Evolutionary conservation across 208 protist genomes (phyloP).

Genomic region (Acanthamoeba sp.): DNA sequence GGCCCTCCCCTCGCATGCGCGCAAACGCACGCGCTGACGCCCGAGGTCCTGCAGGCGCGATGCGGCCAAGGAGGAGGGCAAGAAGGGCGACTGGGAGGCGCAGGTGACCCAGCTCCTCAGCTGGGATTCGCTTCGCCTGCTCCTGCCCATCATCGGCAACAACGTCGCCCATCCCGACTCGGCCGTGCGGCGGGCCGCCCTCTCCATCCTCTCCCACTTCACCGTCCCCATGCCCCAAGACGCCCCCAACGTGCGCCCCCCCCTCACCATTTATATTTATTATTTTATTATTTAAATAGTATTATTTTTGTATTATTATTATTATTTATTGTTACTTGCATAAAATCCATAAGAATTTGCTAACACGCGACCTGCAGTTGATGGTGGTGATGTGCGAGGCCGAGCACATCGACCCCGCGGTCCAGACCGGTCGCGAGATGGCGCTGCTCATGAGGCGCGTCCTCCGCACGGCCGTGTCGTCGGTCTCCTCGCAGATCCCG

Average conservation of each 20-base stretch:
- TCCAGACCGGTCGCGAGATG: conserved; percentile 50
- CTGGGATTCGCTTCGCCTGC: conserved; percentile 27
- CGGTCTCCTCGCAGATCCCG: conserved; percentile 5
- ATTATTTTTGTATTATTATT: neutral
- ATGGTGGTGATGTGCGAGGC: conserved; percentile 67
- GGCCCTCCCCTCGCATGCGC: neutral
- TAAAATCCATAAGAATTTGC: too few species aligned
- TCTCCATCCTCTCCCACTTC: conserved; percentile 66
- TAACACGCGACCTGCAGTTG: neutral
- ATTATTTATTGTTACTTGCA: neutral
- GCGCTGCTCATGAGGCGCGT: conserved; percentile 42
- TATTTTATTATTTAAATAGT: neutral
- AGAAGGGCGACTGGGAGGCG: conserved; percentile 37
- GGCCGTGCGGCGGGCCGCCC: neutral
- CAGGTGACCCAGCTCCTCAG: conserved; percentile 31
- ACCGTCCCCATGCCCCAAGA: conserved; percentile 49
- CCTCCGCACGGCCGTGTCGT: conserved; percentile 41
- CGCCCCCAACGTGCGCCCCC: conserved; percentile 5
- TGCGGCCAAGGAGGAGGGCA: conserved; percentile 21
- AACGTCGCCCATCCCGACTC: conserved; percentile 47
- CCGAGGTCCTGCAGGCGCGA: neutral
- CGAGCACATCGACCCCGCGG: conserved; percentile 3
- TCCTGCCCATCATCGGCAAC: neutral
- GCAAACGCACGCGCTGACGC: neutral
- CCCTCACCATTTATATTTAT: neutral